Conservation (phyloP, 2,329 filamentous ascomycete genomes). For the Trichoderma breve region DNA sequence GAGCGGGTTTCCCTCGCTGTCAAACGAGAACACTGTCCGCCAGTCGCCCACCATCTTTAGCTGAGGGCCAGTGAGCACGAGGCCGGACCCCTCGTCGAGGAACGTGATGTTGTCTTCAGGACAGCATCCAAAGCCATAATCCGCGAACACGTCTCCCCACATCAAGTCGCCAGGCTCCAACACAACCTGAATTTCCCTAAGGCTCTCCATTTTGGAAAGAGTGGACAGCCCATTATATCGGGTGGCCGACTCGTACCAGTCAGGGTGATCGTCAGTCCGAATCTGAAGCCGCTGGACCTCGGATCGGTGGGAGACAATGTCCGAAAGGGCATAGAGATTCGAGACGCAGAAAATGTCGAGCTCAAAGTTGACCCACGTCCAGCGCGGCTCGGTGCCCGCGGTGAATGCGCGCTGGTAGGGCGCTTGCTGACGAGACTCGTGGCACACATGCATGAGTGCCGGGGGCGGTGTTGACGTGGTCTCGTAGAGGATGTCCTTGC, state of each 20-base stretch:
- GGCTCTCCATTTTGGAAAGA: neutral
- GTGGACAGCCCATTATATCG: neutral
- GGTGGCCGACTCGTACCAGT: neutral
- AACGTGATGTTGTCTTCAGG: neutral
- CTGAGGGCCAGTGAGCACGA: neutral
- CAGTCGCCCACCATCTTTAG: neutral
- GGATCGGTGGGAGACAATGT: neutral
- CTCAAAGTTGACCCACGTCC: conserved; percentile 18
- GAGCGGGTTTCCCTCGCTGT: neutral
- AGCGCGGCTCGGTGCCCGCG: neutral
- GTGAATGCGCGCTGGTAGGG: conserved; percentile 17
- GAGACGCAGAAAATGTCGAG: neutral
- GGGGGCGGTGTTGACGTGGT: conserved; percentile 16
- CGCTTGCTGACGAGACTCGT: conserved; percentile 15
- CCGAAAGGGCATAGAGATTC: neutral
- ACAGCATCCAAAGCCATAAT: neutral
- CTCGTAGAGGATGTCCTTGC: conserved; percentile 13
- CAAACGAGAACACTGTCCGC: neutral
- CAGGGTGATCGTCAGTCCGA: neutral
- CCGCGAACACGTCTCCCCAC: neutral
- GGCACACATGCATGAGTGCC: conserved; percentile 20
- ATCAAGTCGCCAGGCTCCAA: neutral
- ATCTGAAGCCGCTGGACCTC: neutral
- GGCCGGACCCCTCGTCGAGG: neutral
- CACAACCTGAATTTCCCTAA: neutral